Conservation (phyloP, 768 basidiomycete species). For the Trametes gibbosa region DNA sequence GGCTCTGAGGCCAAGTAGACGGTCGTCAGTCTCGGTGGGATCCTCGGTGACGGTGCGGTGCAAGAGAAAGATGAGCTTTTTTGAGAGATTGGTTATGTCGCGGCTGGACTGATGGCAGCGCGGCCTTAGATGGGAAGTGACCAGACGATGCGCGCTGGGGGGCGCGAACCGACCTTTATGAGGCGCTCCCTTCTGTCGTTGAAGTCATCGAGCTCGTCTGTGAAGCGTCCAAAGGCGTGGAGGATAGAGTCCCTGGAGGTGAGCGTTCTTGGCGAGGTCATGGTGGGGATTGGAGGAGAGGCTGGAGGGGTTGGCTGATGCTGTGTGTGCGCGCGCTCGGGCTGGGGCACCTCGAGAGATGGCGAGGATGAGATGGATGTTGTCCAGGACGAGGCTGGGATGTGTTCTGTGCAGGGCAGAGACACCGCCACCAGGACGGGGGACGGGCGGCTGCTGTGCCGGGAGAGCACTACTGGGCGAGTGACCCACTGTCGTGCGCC, state of each 20-base stretch:
- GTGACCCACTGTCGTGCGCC: no score
- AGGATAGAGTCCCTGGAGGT: conserved; percentile 24
- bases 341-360: no score
- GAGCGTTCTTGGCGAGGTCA: conserved; percentile 6
- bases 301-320: no score
- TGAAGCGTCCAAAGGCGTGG: conserved; percentile 56
- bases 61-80: conserved; percentile 90
- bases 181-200: conserved; percentile 88
- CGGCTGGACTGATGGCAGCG: conserved; percentile 57
- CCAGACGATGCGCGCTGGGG: no score
- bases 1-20: conserved; percentile 42
- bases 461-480: no score
- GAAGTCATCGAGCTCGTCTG: conserved; percentile 73
- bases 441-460: no score
- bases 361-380: no score
- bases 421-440: no score
- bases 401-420: no score
- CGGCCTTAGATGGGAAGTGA: no score
- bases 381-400: no score
- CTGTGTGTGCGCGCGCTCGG: no score
- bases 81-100: conserved; percentile 88
- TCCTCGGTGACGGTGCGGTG: conserved; percentile 66
- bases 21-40: conserved; percentile 26
- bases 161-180: conserved; percentile 62
- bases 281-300: background rate